Conservation (phyloP, 768 basidiomycete species). For the Mycena vulgaris region DNA sequence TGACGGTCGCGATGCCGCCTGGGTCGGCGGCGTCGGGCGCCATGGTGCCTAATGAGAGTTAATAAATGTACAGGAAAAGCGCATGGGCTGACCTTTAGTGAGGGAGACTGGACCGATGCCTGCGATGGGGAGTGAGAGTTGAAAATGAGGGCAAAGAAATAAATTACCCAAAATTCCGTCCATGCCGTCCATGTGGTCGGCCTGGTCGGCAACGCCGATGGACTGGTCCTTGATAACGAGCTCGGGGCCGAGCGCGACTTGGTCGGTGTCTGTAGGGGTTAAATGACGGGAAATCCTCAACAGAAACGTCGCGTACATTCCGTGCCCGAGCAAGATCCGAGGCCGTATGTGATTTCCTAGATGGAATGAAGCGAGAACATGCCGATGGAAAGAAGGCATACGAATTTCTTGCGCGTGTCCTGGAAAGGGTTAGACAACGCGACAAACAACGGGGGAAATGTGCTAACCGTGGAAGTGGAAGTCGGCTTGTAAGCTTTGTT, state of each 20-base stretch:
- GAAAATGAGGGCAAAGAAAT: background rate
- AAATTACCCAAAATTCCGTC: slow-evolving; percentile 69
- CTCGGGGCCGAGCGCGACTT: slow-evolving; percentile 41
- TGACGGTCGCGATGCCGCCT: no score
- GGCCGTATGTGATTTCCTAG: slow-evolving; percentile 63
- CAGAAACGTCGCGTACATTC: slow-evolving; percentile 26
- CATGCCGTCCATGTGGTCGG: slow-evolving; percentile 38
- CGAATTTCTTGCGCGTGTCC: slow-evolving; percentile 32
- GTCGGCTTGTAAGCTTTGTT: slow-evolving; percentile 52
- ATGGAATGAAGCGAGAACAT: background rate
- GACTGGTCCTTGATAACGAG: slow-evolving; percentile 60
- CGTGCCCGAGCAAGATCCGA: slow-evolving; percentile 59
- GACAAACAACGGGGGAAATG: background rate
- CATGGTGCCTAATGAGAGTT: slow-evolving; percentile 28
- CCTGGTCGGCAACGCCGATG: slow-evolving; percentile 60
- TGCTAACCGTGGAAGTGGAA: slow-evolving; percentile 48
- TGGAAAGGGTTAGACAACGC: slow-evolving; percentile 16
- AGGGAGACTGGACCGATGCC: slow-evolving; percentile 63
- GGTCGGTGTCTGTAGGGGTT: slow-evolving; percentile 16
- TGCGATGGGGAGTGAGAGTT: slow-evolving; percentile 39
- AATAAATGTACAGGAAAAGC: background rate
- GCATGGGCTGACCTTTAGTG: slow-evolving; percentile 51
- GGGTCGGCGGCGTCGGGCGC: background rate
- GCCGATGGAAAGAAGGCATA: slow-evolving; percentile 10
- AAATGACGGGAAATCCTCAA: background rate